Evolutionary conservation across 306 rosid genomes (phyloP).

Genomic region (Medicago arabica): DNA sequence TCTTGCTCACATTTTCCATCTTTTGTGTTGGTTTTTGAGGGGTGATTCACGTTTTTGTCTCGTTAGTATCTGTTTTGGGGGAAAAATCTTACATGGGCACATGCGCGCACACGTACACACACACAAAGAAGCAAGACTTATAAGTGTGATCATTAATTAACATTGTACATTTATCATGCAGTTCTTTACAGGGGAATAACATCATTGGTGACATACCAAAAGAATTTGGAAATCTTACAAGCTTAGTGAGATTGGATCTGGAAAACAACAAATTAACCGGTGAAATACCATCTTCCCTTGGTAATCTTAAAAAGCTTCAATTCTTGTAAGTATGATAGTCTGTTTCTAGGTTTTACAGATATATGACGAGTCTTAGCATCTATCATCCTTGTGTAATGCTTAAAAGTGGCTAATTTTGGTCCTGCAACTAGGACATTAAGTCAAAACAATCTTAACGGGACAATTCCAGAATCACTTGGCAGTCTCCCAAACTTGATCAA

Average conservation of each 20-base stretch:
- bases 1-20: neutral
- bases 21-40: neutral
- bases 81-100: too few species aligned
- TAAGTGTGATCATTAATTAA: neutral
- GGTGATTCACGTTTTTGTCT: constrained; percentile 6
- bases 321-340: constrained; percentile 73
- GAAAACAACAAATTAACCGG: constrained; percentile 72
- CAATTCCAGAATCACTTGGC: constrained; percentile 78
- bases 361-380: constrained; percentile 23
- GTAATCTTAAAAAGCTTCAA: constrained; percentile 72
- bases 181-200: constrained; percentile 78
- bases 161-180: constrained; percentile 44
- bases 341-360: constrained; percentile 33
- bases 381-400: constrained; percentile 31
- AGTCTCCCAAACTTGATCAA: constrained; percentile 59
- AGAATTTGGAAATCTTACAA: constrained; percentile 75
- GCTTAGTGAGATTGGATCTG: constrained; percentile 72
- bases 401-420: constrained; percentile 39
- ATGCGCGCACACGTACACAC: neutral
- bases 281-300: constrained; percentile 79
- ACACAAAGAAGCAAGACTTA: neutral
- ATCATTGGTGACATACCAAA: constrained; percentile 77
- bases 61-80: neutral
- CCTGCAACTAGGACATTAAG: constrained; percentile 70
- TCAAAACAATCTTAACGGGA: constrained; percentile 74